These are phyloP conservation scores for Candida freyschussii DNA, from an alignment of 1,139 yeast genomes.

Conservation along the genomic window DNA sequence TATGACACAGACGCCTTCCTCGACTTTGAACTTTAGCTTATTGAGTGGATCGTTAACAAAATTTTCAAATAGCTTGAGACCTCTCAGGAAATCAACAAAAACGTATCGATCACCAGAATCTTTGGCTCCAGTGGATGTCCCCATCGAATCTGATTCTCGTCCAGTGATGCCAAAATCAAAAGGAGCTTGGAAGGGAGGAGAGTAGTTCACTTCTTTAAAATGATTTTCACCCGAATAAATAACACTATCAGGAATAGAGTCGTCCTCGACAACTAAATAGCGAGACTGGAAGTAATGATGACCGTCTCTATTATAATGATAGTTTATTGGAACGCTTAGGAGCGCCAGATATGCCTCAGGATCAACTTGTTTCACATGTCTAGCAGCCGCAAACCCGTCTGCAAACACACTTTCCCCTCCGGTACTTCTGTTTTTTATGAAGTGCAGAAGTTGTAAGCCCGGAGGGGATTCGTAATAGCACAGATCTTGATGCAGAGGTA, in stretches of 20 bases:
- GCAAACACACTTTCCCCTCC: conserved; percentile 75
- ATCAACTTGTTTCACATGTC: conserved; percentile 47
- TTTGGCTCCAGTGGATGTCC: conserved; percentile 27
- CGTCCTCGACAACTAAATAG: conserved; percentile 58
- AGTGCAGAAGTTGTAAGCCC: conserved; percentile 69
- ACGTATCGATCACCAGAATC: conserved; percentile 33
- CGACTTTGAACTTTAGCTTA: conserved; percentile 52
- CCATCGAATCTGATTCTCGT: conserved; percentile 16
- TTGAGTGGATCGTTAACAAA: conserved; percentile 51
- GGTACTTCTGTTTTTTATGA: conserved; percentile 53
- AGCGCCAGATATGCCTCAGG: conserved; percentile 63
- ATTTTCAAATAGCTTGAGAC: conserved; percentile 55
- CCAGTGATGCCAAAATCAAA: conserved; percentile 48
- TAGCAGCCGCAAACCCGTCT: conserved; percentile 71
- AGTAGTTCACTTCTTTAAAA: conserved; percentile 62
- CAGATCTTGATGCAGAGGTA: conserved; percentile 79
- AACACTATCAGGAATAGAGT: conserved; percentile 23
- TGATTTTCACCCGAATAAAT: conserved; percentile 30
- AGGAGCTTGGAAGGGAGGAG: conserved; percentile 88
- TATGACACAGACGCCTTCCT: conserved; percentile 61
- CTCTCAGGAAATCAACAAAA: conserved; percentile 54
- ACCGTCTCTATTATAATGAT: conserved; percentile 61
- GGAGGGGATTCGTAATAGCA: conserved; percentile 82
- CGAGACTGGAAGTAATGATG: conserved; percentile 62
- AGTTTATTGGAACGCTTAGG: conserved; percentile 60